These are phyloP conservation scores for Leavenworthia alabamica DNA, from an alignment of 345 rosid genomes.

Conservation along the genomic window DNA sequence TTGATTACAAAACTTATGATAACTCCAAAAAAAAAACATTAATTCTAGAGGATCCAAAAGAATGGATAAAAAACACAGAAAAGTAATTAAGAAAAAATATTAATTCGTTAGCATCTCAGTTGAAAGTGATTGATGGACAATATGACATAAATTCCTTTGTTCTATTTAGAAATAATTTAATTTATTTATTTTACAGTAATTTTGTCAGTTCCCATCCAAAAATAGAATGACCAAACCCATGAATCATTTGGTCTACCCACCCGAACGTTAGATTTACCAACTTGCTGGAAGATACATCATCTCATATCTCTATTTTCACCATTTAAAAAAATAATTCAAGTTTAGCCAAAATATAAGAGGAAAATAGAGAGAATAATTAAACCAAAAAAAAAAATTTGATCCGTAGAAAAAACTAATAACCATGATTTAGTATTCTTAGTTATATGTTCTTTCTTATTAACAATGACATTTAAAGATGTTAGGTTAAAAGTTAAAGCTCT, in stretches of 20 bases:
- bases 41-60: neutral
- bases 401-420: neutral
- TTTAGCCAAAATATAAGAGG: neutral
- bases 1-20: neutral
- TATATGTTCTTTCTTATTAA: neutral
- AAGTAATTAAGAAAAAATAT: neutral
- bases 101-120: neutral
- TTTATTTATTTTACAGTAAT: neutral
- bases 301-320: neutral
- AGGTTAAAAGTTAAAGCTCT: neutral
- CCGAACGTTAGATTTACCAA: neutral
- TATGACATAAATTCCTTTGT: neutral
- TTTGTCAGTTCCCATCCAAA: neutral
- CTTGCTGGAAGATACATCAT: neutral
- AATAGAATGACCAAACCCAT: neutral
- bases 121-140: neutral
- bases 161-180: neutral
- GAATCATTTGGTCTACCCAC: neutral
- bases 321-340: neutral
- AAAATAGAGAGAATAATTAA: too few species aligned
- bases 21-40: neutral
- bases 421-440: neutral
- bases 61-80: neutral
- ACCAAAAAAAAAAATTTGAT: neutral
- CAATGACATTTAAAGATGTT: neutral